These are phyloP conservation scores for Botryobasidium botryosum DNA, from an alignment of 768 basidiomycete species.

Conservation along the genomic window DNA sequence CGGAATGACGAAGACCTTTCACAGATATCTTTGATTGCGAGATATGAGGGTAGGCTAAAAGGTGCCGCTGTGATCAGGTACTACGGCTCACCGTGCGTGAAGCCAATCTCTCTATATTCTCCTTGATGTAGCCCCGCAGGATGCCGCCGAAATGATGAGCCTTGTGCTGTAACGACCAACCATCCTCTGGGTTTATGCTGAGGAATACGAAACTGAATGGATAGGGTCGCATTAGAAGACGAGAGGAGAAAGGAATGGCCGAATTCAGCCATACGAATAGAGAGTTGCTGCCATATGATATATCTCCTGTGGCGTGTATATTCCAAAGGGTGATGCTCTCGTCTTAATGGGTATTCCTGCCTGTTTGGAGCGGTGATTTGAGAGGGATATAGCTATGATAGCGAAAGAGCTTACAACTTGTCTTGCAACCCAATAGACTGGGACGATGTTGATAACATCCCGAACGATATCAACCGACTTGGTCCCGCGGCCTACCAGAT, in stretches of 20 bases:
- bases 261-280: constrained; percentile 39
- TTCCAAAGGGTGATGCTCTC: constrained; percentile 28
- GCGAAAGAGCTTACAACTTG: constrained; percentile 29
- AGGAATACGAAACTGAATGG: constrained; percentile 55
- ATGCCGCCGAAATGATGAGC: constrained; percentile 36
- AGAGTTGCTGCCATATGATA: constrained; percentile 50
- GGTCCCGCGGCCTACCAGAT: constrained; percentile 16
- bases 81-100: not conserved
- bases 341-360: constrained; percentile 6
- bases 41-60: constrained; percentile 90
- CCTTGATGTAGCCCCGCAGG: constrained; percentile 3
- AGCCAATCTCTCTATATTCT: constrained; percentile 2
- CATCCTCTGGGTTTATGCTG: constrained; percentile 40
- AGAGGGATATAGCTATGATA: not conserved
- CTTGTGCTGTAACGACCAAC: constrained; percentile 37
- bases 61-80: constrained; percentile 28
- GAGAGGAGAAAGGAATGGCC: no score
- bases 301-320: constrained; percentile 43
- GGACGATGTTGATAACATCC: constrained; percentile 47
- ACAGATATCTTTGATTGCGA: constrained; percentile 35
- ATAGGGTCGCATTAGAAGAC: not conserved
- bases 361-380: not conserved
- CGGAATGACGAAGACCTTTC: constrained; percentile 60
- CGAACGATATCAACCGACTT: constrained; percentile 40
- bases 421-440: constrained; percentile 42